Conservation (phyloP, 148 eudicot species). For the Fagopyrum homotropicum region DNA sequence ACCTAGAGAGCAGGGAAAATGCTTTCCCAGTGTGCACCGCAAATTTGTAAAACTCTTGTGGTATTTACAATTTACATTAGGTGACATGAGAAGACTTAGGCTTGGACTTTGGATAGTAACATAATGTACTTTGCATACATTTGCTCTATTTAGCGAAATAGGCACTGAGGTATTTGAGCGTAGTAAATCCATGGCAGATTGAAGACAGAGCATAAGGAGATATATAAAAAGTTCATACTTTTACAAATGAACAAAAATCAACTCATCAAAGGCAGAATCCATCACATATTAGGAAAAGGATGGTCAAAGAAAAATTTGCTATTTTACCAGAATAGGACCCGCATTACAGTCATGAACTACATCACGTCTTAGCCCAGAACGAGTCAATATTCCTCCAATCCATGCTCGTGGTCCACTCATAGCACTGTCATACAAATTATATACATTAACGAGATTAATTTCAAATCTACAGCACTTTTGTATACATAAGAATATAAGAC, state of each 20-base stretch:
- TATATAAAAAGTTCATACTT: no score
- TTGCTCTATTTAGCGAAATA: background rate
- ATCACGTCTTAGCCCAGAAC: slow-evolving; percentile 48
- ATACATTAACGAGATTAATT: background rate
- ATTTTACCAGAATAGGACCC: slow-evolving; percentile 55
- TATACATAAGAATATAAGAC: no score
- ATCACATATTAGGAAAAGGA: background rate
- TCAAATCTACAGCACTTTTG: background rate
- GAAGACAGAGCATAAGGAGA: no score
- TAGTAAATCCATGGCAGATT: background rate
- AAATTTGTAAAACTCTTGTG: background rate
- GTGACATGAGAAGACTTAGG: background rate
- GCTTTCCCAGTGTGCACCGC: background rate
- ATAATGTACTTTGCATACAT: no score
- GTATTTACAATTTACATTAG: background rate
- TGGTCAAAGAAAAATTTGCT: background rate
- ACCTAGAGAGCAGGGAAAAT: background rate
- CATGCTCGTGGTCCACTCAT: slow-evolving; percentile 94
- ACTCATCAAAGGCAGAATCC: background rate
- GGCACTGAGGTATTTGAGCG: background rate
- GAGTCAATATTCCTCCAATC: slow-evolving; percentile 76
- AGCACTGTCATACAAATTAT: slow-evolving; percentile 16
- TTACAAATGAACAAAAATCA: no score
- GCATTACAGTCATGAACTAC: slow-evolving; percentile 39
- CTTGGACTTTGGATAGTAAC: no score